Conservation (phyloP, 257 asterid genomes). For the Solanum appendiculatum region DNA sequence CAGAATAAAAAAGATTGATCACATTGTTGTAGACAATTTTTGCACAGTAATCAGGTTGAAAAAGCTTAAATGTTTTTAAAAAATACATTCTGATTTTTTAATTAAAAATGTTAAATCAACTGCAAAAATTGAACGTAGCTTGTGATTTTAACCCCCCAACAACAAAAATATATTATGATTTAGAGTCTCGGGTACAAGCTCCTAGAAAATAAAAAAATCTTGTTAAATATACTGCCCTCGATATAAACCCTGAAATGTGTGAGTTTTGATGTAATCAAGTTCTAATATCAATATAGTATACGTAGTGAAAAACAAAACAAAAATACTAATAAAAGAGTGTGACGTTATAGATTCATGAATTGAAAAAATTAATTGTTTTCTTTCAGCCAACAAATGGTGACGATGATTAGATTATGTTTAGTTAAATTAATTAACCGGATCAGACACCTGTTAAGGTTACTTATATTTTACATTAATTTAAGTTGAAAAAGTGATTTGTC, state of each 20-base stretch:
- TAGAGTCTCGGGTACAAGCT: background rate
- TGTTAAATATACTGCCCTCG: rapidly evolving
- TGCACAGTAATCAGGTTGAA: background rate
- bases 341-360: background rate
- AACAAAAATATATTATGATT: too few relatives aligned
- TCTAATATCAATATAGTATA: background rate
- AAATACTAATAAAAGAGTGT: background rate
- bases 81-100: background rate
- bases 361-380: constrained; percentile 1
- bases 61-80: background rate
- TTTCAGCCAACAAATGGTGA: constrained; percentile 5
- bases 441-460: constrained; percentile 6
- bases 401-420: background rate
- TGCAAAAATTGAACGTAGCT: too few relatives aligned
- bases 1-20: background rate
- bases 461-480: background rate
- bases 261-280: background rate
- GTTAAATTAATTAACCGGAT: background rate
- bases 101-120: background rate
- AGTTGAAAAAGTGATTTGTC: background rate
- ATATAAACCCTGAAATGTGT: background rate
- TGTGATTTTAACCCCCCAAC: too few relatives aligned
- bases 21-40: background rate
- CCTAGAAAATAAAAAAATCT: background rate
- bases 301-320: background rate